Percentiles rank a stretch among this genome's conserved stretches.
Conservation (phyloP, 202 grass and related monocot species). For the Schoenoplectus triqueter region DNA sequence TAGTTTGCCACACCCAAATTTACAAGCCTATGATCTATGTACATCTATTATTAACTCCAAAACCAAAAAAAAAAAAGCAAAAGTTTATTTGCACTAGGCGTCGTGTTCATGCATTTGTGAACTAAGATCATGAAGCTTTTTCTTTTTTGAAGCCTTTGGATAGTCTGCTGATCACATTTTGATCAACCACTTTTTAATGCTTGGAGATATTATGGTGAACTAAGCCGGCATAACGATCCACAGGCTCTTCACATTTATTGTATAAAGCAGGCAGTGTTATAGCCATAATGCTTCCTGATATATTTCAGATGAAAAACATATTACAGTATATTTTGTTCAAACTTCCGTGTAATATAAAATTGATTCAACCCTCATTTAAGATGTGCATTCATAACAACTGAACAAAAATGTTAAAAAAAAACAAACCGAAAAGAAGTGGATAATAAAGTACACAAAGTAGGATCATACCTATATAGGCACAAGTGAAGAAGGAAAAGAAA, state of each 20-base stretch:
- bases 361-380: neutral
- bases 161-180: conserved; percentile 86
- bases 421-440: neutral
- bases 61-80: neutral
- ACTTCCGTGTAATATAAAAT: neutral
- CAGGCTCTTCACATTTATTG: conserved; percentile 65
- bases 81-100: neutral
- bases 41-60: neutral
- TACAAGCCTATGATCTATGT: conserved; percentile 15
- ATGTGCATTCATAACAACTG: neutral
- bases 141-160: conserved; percentile 61
- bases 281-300: conserved; percentile 70
- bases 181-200: conserved; percentile 94
- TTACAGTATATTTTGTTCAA: conserved; percentile 17
- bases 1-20: neutral
- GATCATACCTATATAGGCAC: conserved; percentile 88
- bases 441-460: conserved; percentile 18
- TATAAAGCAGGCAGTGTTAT: conserved; percentile 87
- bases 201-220: conserved; percentile 79
- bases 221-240: conserved; percentile 71
- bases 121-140: conserved; percentile 56
- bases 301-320: conserved; percentile 14
- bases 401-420: neutral
- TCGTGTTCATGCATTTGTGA: neutral
- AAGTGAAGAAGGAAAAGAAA: conserved; percentile 87